These are phyloP conservation scores for Giardia muris DNA, from an alignment of 208 protist genomes.

Conservation along the genomic window DNA sequence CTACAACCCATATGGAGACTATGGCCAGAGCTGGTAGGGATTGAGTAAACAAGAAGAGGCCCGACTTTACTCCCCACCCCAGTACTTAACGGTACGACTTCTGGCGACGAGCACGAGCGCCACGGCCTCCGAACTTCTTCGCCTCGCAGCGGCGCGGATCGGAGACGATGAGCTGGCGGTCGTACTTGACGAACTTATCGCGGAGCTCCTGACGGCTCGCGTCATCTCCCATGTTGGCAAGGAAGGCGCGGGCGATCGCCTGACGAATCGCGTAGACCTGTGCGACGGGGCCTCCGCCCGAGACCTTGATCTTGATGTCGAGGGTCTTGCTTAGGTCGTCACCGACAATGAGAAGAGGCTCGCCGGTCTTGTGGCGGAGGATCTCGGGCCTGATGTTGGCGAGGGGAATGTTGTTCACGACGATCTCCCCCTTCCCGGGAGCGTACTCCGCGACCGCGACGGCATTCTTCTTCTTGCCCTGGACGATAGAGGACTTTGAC, in stretches of 20 bases:
- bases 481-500: too few species aligned
- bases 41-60: neutral
- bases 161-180: constrained; percentile 93
- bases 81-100: constrained; percentile 99
- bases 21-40: neutral
- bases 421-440: constrained; percentile 82
- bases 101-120: constrained; percentile 90
- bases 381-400: constrained; percentile 82
- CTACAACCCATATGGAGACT: neutral
- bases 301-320: constrained; percentile 77
- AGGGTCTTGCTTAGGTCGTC: constrained; percentile 69
- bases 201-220: constrained; percentile 84
- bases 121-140: constrained; percentile 98
- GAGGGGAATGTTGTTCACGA: constrained; percentile 88
- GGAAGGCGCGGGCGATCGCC: constrained; percentile 89
- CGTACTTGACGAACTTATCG: constrained; percentile 76
- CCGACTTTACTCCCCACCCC: too few species aligned
- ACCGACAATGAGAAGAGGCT: constrained; percentile 83
- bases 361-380: constrained; percentile 82
- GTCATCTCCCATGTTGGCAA: constrained; percentile 94
- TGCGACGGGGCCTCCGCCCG: constrained; percentile 84
- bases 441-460: constrained; percentile 89
- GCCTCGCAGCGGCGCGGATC: constrained; percentile 94
- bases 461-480: constrained; percentile 69
- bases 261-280: constrained; percentile 94